These are phyloP conservation scores for Leptomonas pyrrhocoris DNA, from an alignment of 208 protist species.

Conservation along the genomic window DNA sequence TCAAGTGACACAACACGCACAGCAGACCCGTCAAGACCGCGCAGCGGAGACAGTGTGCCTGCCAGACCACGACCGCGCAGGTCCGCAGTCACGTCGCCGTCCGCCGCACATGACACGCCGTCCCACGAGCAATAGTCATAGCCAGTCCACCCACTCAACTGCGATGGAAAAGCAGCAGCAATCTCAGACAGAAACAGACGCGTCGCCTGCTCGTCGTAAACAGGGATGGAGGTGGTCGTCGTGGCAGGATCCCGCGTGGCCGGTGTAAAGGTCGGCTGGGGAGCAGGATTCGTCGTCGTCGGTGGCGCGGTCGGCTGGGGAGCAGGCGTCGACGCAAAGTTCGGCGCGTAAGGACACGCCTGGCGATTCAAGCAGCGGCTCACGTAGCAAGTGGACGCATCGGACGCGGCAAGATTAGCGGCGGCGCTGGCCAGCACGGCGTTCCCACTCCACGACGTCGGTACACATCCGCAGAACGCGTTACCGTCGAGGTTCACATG, in stretches of 20 bases:
- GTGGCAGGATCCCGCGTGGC: neutral
- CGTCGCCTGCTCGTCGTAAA: neutral
- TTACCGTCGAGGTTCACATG: too few species aligned
- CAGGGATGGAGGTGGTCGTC: neutral
- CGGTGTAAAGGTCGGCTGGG: neutral
- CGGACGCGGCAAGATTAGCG: conserved; percentile 3
- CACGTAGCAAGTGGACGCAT: conserved; percentile 6
- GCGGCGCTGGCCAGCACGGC: conserved; percentile 20
- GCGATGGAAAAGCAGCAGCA: neutral
- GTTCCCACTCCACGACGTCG: conserved; percentile 12
- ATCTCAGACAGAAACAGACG: conserved; percentile 12
- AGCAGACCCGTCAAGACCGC: conserved; percentile 5
- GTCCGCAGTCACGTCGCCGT: conserved; percentile 27
- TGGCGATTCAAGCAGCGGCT: conserved; percentile 6
- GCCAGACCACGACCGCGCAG: conserved; percentile 19
- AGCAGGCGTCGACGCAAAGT: neutral
- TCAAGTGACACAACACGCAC: conserved; percentile 19
- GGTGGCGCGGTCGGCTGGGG: neutral
- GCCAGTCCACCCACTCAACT: conserved; percentile 21
- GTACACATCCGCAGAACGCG: conserved; percentile 26
- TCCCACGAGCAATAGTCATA: conserved; percentile 30
- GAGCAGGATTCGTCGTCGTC: neutral
- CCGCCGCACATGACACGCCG: conserved; percentile 28
- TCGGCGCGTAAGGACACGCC: conserved; percentile 2
- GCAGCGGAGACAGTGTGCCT: conserved; percentile 5